Evolutionary conservation across 2,329 filamentous ascomycete genomes (phyloP).

Genomic region (Mycocentrospora acerina): DNA sequence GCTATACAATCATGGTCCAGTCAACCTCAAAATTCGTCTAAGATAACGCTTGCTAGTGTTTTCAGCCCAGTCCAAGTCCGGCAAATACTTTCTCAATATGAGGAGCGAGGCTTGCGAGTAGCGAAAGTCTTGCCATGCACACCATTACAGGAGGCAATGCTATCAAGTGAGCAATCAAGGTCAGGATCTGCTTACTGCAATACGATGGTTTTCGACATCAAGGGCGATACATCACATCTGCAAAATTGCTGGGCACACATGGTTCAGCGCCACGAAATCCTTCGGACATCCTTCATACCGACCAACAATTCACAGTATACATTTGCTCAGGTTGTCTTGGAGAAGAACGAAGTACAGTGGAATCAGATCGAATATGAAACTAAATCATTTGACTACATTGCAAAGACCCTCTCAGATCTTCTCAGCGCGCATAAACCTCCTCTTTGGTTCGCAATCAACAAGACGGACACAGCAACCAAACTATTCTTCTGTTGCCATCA

Average conservation of each 20-base stretch:
- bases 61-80: slow-evolving; percentile 16
- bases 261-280: slow-evolving; percentile 68
- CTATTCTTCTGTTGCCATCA: slow-evolving; percentile 68
- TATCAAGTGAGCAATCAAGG: slow-evolving; percentile 57
- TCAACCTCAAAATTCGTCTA: background rate
- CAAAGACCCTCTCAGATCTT: slow-evolving; percentile 53
- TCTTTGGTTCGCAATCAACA: slow-evolving; percentile 35
- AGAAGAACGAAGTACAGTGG: slow-evolving; percentile 50
- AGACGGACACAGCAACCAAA: slow-evolving; percentile 20
- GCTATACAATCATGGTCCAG: background rate
- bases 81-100: slow-evolving; percentile 15
- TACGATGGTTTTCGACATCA: slow-evolving; percentile 64
- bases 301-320: slow-evolving; percentile 63
- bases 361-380: slow-evolving; percentile 13
- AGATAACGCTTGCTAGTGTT: slow-evolving; percentile 4
- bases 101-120: slow-evolving; percentile 38
- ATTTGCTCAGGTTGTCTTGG: slow-evolving; percentile 71
- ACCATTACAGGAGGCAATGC: slow-evolving; percentile 84
- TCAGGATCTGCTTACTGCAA: slow-evolving; percentile 68
- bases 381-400: slow-evolving; percentile 45
- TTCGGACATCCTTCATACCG: slow-evolving; percentile 73
- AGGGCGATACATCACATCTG: slow-evolving; percentile 53
- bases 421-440: slow-evolving; percentile 36
- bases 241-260: slow-evolving; percentile 63
- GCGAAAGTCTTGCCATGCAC: slow-evolving; percentile 74